phyloP scores from a whole-genome alignment of 345 rosid species.

The Cardamine chenopodiifolia region DNA sequence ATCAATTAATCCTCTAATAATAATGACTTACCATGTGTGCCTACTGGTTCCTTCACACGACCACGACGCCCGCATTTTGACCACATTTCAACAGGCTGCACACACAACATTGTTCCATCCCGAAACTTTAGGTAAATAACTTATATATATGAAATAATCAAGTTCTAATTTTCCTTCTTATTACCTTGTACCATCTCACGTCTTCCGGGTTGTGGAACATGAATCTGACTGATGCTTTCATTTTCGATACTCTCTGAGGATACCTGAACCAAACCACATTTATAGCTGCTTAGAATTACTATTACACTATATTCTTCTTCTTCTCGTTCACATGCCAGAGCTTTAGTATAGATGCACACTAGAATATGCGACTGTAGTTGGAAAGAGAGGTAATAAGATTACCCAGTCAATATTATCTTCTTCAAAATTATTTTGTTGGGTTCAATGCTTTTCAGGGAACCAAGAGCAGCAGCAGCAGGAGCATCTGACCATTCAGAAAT shows the following conservation, averaged over 20 bases:
- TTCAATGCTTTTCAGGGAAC: slow-evolving; percentile 80
- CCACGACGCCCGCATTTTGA: slow-evolving; percentile 84
- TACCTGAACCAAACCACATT: slow-evolving; percentile 59
- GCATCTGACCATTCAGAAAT: slow-evolving; percentile 48
- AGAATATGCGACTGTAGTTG: slow-evolving; percentile 3
- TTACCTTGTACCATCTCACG: slow-evolving; percentile 96
- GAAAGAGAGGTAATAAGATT: slow-evolving; percentile 29
- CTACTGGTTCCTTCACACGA: slow-evolving; percentile 91
- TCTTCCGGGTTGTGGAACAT: slow-evolving; percentile 97
- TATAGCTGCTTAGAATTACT: not conserved
- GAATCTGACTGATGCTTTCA: slow-evolving; percentile 78
- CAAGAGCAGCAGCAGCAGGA: slow-evolving; percentile 80
- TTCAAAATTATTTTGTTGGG: slow-evolving; percentile 83
- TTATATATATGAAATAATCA: not conserved
- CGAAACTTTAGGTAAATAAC: not conserved
- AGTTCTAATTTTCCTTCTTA: slow-evolving; percentile 27
- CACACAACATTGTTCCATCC: slow-evolving; percentile 2
- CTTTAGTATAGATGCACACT: not conserved
- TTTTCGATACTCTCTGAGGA: slow-evolving; percentile 87
- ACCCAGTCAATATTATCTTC: slow-evolving; percentile 95
- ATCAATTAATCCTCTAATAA: not conserved
- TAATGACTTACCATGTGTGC: slow-evolving; percentile 75
- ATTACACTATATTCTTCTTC: no score
- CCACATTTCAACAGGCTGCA: slow-evolving; percentile 93
- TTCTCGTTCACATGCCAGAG: not conserved